Evolutionary conservation across 257 asterid genomes (phyloP).

Genomic region (Vinca minor): DNA sequence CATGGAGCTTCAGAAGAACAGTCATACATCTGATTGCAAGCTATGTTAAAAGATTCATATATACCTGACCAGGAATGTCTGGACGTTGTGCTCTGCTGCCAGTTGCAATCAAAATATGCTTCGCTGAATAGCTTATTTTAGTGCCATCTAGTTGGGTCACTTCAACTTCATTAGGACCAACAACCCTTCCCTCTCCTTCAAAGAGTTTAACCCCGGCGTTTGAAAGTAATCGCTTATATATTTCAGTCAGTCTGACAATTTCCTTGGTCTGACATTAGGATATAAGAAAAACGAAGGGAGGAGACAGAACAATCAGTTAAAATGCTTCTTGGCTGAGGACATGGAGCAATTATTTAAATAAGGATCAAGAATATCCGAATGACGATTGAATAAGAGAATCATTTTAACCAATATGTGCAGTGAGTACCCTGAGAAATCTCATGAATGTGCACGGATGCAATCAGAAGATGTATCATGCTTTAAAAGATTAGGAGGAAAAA

Average conservation of each 20-base stretch:
- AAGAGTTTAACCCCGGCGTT: constrained; percentile 85
- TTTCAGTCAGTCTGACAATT: constrained; percentile 79
- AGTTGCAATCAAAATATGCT: constrained; percentile 83
- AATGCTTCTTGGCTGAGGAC: neutral
- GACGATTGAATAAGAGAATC: neutral
- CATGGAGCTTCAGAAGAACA: neutral
- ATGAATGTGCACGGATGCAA: neutral
- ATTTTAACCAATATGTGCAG: neutral
- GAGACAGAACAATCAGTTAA: neutral
- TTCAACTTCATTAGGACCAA: constrained; percentile 92
- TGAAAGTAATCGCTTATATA: constrained; percentile 79
- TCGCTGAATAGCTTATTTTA: constrained; percentile 74
- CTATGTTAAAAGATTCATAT: neutral
- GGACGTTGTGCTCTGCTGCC: constrained; percentile 92
- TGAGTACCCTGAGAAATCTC: neutral
- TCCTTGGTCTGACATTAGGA: constrained; percentile 65
- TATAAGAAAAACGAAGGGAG: neutral
- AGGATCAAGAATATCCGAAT: neutral
- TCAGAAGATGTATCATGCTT: neutral
- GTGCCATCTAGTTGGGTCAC: constrained; percentile 90
- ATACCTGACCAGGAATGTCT: constrained; percentile 76
- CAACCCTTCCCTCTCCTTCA: constrained; percentile 94
- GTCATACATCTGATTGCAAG: neutral
- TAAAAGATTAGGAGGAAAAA: too few species aligned
- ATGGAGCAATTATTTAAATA: neutral